Base-by-base conservation (phyloP, 495 filamentous ascomycete species). In the Evernia prunastri region DNA sequence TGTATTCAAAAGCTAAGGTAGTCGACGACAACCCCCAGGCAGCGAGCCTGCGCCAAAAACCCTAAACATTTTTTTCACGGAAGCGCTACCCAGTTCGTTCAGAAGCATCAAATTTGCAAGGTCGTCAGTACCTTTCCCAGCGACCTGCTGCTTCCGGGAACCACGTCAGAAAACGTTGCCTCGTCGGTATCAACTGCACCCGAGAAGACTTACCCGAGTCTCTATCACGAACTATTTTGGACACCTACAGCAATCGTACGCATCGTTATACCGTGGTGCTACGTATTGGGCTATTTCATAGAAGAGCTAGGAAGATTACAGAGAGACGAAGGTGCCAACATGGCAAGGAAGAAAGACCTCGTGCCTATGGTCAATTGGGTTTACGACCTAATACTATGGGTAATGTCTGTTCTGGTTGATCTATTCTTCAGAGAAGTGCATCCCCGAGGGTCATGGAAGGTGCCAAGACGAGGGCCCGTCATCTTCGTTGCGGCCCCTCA, bases 401-500 rank as follows among this genome's bases (percentile, higher is more conserved):
- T 79, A 12, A 88, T 92, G 75, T 93, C 91, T 2, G 81, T 96
- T 58, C 80, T 96, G 29, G 84, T 91, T 42, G 94, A 97, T 72
- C 84, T 96, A 61, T 98, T 98, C 84, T 98, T 98, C 80, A 86
- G 94, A 68, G 94, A 98, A 77, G 89, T 98, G 4, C 92, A 97
- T 72, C 93, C 94, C 11, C 88, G 94, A 54, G 90, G 91, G 62
- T 87, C 90, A 56, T 98, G 94, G 90, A 90, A 90, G 74, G 88
- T 98, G 29, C 94, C 94, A 42, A 82, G 86, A 64, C 82, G 83
- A 66, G 94, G 91, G 3, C 92, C 94, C 0, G 83, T 98, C 61
- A 91, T 98, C 47, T 93, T 98, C 71, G 94, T 98, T 65, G 93
- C 92, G n/a, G 94, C 95, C 25, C 94, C 94, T 66, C 94, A 98